Base-by-base conservation (phyloP, 345 rosid genomes). In the Lagerstroemia speciosa region DNA sequence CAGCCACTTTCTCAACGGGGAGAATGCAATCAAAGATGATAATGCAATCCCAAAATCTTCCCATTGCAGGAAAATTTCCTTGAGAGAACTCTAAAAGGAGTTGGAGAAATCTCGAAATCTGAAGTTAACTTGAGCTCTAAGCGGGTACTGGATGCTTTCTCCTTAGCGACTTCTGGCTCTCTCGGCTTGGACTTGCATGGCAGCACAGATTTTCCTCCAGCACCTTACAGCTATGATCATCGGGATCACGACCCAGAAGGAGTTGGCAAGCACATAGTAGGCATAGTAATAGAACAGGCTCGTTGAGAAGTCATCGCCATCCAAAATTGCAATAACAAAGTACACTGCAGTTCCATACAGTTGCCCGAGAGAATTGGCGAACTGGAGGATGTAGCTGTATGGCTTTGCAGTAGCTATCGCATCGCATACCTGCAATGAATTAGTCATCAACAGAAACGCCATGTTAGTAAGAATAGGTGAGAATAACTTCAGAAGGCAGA, bases 301-400 rank as follows among this genome's bases (percentile, higher is more conserved):
- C 2, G 88, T 66, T 6, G 97, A 86, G 72, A 85, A 91, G 81
- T 88, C 79, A 74, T 89, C 93, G 14, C 99, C 97, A 37, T 94
- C 96, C 85, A 91, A 77, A 71, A 69, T 60, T 19, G 99, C 78
- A 31, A 95, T 91, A 62, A 91, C 67, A 83, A 84, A 94, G 74
- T 91, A 94, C 5, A 91, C 87, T 32, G 82, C 75, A 75, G 89
- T 83, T 74, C 99, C 99, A 52, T 94, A 94, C 29, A 94, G 95
- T 83, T 91, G 99, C 0, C 93, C 97, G 1, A 94, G 75, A 7
- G 93, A 91, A 57, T 91, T 79, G 8, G 87, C 90, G 67, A 91
- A 84, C 83, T 91, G 97, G 69, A 94, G 96, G 46, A 86, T 81
- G 85, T 86, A 82, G 81, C 95, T 85, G 53, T 85, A 94, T 1